Base-by-base conservation (phyloP, 2,329 filamentous ascomycete species). In the Xylaria digitata region DNA sequence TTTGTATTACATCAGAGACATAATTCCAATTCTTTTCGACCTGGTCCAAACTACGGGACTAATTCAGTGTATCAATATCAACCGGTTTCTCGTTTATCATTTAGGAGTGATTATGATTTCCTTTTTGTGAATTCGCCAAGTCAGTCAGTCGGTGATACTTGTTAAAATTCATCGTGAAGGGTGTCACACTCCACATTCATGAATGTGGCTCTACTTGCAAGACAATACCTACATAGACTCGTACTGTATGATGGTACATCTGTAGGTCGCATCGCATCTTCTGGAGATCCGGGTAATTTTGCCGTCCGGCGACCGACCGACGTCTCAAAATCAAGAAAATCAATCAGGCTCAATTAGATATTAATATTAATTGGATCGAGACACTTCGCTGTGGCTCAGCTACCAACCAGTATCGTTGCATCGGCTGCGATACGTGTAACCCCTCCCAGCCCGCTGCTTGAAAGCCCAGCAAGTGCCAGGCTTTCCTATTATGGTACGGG, bases 331-430 rank as follows among this genome's bases (percentile, higher is more conserved):
- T 30, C 15, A 19, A 37, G 19, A 30, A 34, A 34, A 34, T 40
- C 61, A 64, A 61, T 67, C 61, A 67, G 65, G 65, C 65, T 67
- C 65, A 64, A 67, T 67, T 57, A 45, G 46, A 45, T 63, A 55
- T 55, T 55, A 21, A 45, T 63, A 55, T 55, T 55, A 21, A 55
- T 55, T 55, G 53, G 53, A 55, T 67, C 60, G 49, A 50, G 56
- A 21, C 30, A 21, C 26, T 54, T 32, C 30, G 60, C 65, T 63
- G 55, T 42, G 63, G 48, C 65, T 64, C 43, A 59, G 21, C 50
- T 23, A 23, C 58, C 59, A 59, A 40, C 54, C 32, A 49, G 42
- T 40, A 37, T 59, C 54, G 54, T 48, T 26, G 54, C 59, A 59
- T 53, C 40, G 19, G 19, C 57, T 21, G 40, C 50, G 37, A 62